Base-by-base conservation (phyloP, 495 filamentous ascomycete genomes). In the Neurospora sp. region DNA sequence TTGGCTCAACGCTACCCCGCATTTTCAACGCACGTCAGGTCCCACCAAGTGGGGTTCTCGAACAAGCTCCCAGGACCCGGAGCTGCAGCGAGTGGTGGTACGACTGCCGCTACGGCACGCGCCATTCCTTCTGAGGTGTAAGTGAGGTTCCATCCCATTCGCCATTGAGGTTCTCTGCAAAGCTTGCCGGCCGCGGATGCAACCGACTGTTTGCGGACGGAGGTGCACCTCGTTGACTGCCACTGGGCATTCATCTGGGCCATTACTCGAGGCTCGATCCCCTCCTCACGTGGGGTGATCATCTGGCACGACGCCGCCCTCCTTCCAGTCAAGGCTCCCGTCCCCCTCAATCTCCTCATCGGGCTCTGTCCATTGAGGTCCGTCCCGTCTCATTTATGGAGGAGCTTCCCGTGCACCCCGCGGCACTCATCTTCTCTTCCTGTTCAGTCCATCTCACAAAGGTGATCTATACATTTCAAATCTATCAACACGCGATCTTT, bases 1-100 rank as follows among this genome's bases (percentile, higher is more conserved):
- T 61, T 65, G 27, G 53, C 16, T 65, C 14, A 18, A 37, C 69
- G 42, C 39, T 69, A 75, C 74, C 74, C 74, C 74, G 74, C 74
- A 65, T 73, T 73, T 71, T 69, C 53, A 71, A 65, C 39, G 59
- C 41, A 65, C 53, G 53, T 65, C 53, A 65, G 53, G 53, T 65
- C 53, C 53, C 53, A 65, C 53, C 27, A 65, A 37, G 53, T 65
- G 53, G 53, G 53, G 27, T 65, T 65, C 14, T 65, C 6, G 8
- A 65, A 61, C 53, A 61, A 61, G 53, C 53, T 27, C 6, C 53
- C 53, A 61, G 22, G 48, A 59, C 48, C 12, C 12, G 22, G 53
- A 61, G 53, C 22, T 59, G 22, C 53, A 61, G 27, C 14, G 27
- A 16, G 53, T 65, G 27, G 53, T 65, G 27, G 53, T 65, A 65